Conservation (phyloP, 768 basidiomycete species). For the Mycena venus region DNA sequence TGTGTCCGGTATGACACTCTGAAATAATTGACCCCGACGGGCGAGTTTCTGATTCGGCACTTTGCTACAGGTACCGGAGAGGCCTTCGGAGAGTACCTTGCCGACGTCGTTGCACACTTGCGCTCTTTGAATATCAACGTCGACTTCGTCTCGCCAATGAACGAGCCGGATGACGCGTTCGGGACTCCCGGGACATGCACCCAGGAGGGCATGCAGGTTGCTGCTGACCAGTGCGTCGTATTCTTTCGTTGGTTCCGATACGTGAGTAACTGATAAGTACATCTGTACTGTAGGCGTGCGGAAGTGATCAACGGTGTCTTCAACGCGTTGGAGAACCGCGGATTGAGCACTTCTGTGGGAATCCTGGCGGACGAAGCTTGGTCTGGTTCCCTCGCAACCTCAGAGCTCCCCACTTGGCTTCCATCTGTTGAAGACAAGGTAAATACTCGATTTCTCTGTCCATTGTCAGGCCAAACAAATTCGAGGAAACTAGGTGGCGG, state of each 20-base stretch:
- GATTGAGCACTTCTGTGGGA: conserved; percentile 47
- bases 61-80: conserved; percentile 43
- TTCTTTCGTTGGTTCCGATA: too few relatives aligned
- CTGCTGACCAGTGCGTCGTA: conserved; percentile 50
- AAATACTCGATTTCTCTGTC: neutral
- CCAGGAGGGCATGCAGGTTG: conserved; percentile 63
- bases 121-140: conserved; percentile 51
- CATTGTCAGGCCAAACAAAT: neutral
- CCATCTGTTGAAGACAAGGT: conserved; percentile 50
- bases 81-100: conserved; percentile 56
- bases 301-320: conserved; percentile 55
- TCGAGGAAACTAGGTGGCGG: conserved; percentile 44
- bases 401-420: conserved; percentile 51
- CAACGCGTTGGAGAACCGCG: conserved; percentile 45
- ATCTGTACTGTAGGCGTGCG: conserved; percentile 51
- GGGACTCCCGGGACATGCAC: conserved; percentile 52
- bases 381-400: conserved; percentile 43
- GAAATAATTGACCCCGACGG: neutral
- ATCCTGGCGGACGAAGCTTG: conserved; percentile 60
- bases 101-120: conserved; percentile 59
- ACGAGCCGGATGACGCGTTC: conserved; percentile 56
- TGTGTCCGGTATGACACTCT: conserved; percentile 41
- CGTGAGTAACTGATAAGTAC: too few relatives aligned
- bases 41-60: neutral
- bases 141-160: conserved; percentile 58